phyloP scores from a whole-genome alignment of 129 eudicot genomes.

The Centrapalus pauciflorus region DNA sequence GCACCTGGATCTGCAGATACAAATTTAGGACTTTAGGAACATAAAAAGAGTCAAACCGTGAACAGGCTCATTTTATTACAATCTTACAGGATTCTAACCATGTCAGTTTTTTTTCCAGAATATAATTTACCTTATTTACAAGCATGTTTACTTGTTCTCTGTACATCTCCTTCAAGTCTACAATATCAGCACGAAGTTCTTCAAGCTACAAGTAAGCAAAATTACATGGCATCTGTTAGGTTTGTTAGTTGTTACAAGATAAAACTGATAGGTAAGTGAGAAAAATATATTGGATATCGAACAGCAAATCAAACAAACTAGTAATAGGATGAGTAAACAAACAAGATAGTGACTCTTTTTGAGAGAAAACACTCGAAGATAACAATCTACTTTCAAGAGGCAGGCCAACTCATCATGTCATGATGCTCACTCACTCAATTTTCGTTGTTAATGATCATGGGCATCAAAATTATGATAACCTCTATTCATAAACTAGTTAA shows the following conservation, averaged over 20 bases:
- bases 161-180: conserved; percentile 49
- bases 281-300: not conserved
- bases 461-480: too few relatives aligned
- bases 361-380: not conserved
- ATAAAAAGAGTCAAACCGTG: not conserved
- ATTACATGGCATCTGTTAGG: not conserved
- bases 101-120: not conserved
- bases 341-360: too few relatives aligned
- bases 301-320: not conserved
- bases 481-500: too few relatives aligned
- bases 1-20: conserved; percentile 33
- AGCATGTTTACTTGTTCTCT: conserved; percentile 49
- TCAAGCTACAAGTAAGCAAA: conserved; percentile 56
- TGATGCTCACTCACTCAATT: too few relatives aligned
- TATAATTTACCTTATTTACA: conserved; percentile 34
- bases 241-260: not conserved
- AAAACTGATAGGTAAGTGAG: not conserved
- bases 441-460: too few relatives aligned
- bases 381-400: not conserved
- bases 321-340: not conserved
- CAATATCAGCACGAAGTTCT: conserved; percentile 94
- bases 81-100: not conserved
- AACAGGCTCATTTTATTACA: not conserved
- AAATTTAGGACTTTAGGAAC: conserved; percentile 10
- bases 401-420: too few relatives aligned